Conservation (phyloP, 805 yeast species). For the Candida montana region DNA sequence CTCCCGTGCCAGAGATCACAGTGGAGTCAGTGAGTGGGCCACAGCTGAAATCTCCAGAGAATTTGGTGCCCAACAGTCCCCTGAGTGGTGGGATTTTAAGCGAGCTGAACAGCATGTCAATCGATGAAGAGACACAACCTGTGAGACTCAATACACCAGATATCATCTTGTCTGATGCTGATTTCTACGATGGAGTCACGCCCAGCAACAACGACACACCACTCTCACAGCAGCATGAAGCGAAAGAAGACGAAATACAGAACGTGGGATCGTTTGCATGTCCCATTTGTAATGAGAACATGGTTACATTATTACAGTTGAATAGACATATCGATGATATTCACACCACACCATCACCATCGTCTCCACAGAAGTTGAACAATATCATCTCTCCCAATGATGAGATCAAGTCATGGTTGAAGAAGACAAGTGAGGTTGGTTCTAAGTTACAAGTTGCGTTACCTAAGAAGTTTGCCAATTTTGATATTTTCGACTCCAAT, state of each 20-base stretch:
- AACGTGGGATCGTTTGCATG: slow-evolving; percentile 31
- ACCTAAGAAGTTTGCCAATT: slow-evolving; percentile 35
- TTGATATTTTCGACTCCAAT: slow-evolving; percentile 44
- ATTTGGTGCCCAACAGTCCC: background rate
- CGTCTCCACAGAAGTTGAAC: slow-evolving; percentile 8
- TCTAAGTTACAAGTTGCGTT: slow-evolving; percentile 31
- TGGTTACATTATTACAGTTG: slow-evolving; percentile 49
- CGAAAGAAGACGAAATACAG: background rate
- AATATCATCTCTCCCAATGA: slow-evolving; percentile 21
- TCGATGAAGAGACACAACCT: background rate
- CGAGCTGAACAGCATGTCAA: background rate
- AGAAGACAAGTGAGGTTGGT: slow-evolving; percentile 34
- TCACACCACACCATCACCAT: slow-evolving; percentile 32
- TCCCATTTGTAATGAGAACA: slow-evolving; percentile 63
- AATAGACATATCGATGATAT: slow-evolving; percentile 69
- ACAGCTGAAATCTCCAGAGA: background rate
- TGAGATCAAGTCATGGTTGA: slow-evolving; percentile 39
- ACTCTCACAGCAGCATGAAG: background rate
- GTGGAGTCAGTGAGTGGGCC: background rate
- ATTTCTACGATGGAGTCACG: slow-evolving; percentile 5
- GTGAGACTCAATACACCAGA: slow-evolving; percentile 7
- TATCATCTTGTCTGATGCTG: slow-evolving; percentile 11
- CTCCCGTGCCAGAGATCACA: background rate
- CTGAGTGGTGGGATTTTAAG: background rate
- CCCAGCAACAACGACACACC: background rate